Conservation (phyloP, 192 early-diverging fungal genomes). For the Borealophlyctis nickersoniae region DNA sequence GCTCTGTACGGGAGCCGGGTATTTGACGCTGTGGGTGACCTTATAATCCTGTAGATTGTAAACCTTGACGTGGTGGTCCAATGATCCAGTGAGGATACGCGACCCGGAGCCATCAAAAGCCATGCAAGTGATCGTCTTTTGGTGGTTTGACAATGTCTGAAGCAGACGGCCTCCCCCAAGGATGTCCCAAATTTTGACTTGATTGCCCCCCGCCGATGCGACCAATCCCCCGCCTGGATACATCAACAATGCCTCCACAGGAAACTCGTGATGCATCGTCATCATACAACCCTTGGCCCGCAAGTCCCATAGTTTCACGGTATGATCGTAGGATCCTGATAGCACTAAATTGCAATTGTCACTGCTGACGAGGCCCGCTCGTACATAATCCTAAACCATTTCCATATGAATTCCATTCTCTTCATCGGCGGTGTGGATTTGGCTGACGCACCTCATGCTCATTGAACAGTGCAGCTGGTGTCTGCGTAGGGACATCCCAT, state of each 20-base stretch:
- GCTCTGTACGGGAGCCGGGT: slow-evolving; percentile 86
- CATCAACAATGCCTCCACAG: slow-evolving; percentile 85
- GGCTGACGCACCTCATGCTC: slow-evolving; percentile 62
- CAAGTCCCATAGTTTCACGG: slow-evolving; percentile 89
- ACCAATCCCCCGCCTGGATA: slow-evolving; percentile 79
- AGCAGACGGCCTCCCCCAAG: slow-evolving; percentile 75
- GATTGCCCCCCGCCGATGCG: slow-evolving; percentile 76
- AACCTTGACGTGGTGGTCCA: slow-evolving; percentile 96
- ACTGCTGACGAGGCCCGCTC: slow-evolving; percentile 65
- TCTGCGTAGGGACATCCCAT: slow-evolving; percentile 91
- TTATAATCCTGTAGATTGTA: slow-evolving; percentile 85
- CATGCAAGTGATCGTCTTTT: slow-evolving; percentile 93
- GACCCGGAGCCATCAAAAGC: slow-evolving; percentile 74
- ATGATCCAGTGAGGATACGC: slow-evolving; percentile 80
- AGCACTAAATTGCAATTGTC: slow-evolving; percentile 78
- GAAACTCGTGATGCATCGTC: slow-evolving; percentile 76
- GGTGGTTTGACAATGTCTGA: slow-evolving; percentile 81
- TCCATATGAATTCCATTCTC: neutral
- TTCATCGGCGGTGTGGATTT: neutral
- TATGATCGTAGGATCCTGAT: slow-evolving; percentile 94
- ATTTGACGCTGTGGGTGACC: slow-evolving; percentile 82
- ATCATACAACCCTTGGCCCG: slow-evolving; percentile 69
- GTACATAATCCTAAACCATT: slow-evolving; percentile 73
- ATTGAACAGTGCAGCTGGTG: slow-evolving; percentile 60
- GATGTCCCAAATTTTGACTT: slow-evolving; percentile 85